phyloP scores from a whole-genome alignment of 306 rosid species.

The Alnus glutinosa region DNA sequence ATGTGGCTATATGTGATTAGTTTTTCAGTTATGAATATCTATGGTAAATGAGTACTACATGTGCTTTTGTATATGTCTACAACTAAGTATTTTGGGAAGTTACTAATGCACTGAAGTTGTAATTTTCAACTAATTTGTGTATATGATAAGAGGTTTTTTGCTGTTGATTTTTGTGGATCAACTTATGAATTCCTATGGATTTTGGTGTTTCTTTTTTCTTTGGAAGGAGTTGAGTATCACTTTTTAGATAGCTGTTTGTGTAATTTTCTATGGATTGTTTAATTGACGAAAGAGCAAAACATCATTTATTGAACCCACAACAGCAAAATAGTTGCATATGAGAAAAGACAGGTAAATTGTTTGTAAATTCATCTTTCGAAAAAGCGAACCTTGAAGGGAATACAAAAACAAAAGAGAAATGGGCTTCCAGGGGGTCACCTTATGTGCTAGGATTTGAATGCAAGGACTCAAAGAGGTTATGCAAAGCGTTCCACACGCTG shows the following conservation, averaged over 20 bases:
- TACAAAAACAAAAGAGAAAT: not conserved
- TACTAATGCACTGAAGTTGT: too few relatives aligned
- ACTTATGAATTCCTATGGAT: too few relatives aligned
- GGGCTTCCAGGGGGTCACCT: not conserved
- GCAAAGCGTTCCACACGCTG: not conserved
- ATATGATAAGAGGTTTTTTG: too few relatives aligned
- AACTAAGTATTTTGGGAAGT: too few relatives aligned
- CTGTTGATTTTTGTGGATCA: too few relatives aligned
- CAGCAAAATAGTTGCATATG: conserved; percentile 15
- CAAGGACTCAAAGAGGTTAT: not conserved
- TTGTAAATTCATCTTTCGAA: conserved; percentile 25
- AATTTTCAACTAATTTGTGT: too few relatives aligned
- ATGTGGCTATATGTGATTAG: too few relatives aligned
- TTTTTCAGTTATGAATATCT: too few relatives aligned
- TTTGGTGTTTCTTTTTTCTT: too few relatives aligned
- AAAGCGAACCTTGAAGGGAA: not conserved
- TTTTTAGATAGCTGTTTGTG: conserved; percentile 2
- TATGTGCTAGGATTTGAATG: not conserved
- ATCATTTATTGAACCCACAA: conserved; percentile 21
- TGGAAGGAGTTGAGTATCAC: too few relatives aligned
- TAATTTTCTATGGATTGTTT: conserved; percentile 4
- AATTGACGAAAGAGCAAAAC: conserved; percentile 33
- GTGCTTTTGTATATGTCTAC: too few relatives aligned
- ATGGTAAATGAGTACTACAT: too few relatives aligned
- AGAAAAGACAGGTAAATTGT: conserved; percentile 26